Evolutionary conservation across 345 rosid genomes (phyloP), one percentile per base, ranked within the genome.

Genomic region (Eucalyptus viminalis): DNA sequence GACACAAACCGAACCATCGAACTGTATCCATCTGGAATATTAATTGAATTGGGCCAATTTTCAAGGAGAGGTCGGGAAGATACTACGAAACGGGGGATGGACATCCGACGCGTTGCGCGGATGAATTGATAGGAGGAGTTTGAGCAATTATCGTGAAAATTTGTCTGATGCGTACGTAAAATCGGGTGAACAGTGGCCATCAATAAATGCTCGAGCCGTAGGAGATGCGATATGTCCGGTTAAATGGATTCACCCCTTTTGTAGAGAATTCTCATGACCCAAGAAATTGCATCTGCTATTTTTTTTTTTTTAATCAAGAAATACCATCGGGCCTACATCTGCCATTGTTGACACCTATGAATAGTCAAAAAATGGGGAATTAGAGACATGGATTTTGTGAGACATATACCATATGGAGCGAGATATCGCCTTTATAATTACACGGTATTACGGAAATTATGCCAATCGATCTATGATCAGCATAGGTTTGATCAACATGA

Each of bases 1-100:
- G 83, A 37, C 65, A 49, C 21, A 15, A 45, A 9, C 65, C 80
- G 58, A 43, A 47, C 56, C 62, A n/a, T 88, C 49, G 80, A 83
- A 88, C 89, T 88, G 89, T 88, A 87, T 45, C 65, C 86, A 58
- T 40, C 40, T 14, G 91, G 89, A 88, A 43, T 2, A 89, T 62
- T 92, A 43, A 92, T 91, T 89, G 91, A 88, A 87, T 50, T 47
- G 90, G 91, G 88, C 62, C 89, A 45, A 9, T 15, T 19, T 19
- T 2, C 44, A 72, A 72, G 80, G 43, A 31, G 43, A 16, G 44
- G 25, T 72, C 14, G 8, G 4, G 47, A 76, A 37, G 47, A 40
- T 1, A 19, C 83, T 40, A 9, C 45, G 47, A 72, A 72, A 76
- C 5, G 4, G 47, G 83, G 83, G 12, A 37, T 11, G 47, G 15